These are phyloP conservation scores for Alliaria petiolata DNA, from an alignment of 345 rosid species.

Conservation along the genomic window DNA sequence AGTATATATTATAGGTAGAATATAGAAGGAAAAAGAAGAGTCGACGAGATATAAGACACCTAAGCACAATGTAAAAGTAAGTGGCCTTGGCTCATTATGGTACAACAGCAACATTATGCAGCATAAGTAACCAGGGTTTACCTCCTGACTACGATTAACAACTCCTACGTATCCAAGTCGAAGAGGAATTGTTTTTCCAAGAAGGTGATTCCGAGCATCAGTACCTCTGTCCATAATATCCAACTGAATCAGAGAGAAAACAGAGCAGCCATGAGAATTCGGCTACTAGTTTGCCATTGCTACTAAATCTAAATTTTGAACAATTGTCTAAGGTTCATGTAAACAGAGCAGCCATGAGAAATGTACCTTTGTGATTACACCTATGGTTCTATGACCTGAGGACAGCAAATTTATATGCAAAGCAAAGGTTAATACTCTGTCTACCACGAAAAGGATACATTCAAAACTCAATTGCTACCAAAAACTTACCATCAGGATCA, in stretches of 20 bases:
- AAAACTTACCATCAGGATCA: slow-evolving; percentile 78
- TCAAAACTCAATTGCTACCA: not conserved
- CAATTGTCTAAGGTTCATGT: not conserved
- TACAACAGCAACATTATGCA: not conserved
- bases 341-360: too few species aligned
- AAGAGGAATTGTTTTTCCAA: slow-evolving; percentile 88
- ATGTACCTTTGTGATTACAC: slow-evolving; percentile 82
- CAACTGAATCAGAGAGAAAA: slow-evolving; percentile 49
- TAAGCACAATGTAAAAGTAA: not conserved
- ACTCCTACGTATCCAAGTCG: slow-evolving; percentile 96
- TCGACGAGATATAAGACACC: not conserved
- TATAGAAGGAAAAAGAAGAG: not conserved
- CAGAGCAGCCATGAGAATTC: slow-evolving; percentile 18
- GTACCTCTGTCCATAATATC: slow-evolving; percentile 99
- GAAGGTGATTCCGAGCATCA: slow-evolving; percentile 82
- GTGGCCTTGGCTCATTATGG: not conserved
- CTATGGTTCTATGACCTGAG: slow-evolving; percentile 84
- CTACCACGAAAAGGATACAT: not conserved
- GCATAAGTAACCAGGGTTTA: slow-evolving; percentile 23
- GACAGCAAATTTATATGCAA: slow-evolving; percentile 3
- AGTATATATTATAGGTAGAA: not conserved
- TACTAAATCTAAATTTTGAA: not conserved
- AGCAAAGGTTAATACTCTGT: not conserved
- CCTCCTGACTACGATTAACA: slow-evolving; percentile 96
- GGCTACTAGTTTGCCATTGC: not conserved